These are phyloP conservation scores for Komagataella kurtzmanii DNA, from an alignment of 805 yeast genomes.

Conservation along the genomic window DNA sequence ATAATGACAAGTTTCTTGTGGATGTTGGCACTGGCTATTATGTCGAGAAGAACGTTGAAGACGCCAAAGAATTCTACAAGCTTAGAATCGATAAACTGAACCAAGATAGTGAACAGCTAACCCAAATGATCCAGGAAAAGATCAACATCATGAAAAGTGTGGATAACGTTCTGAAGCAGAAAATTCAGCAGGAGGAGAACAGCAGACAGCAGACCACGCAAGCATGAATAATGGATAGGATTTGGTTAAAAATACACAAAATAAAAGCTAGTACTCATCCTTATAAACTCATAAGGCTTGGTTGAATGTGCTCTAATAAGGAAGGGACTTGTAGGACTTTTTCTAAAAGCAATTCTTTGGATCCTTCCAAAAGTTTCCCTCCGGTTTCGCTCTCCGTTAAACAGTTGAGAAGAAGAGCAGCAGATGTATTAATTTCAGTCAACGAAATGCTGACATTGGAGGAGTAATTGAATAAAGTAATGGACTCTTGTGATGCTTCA, in stretches of 20 bases:
- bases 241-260: slow-evolving; percentile 1
- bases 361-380: slow-evolving; percentile 17
- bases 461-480: slow-evolving; percentile 17
- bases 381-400: slow-evolving; percentile 19
- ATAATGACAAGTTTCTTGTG: slow-evolving; percentile 62
- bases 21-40: slow-evolving; percentile 96
- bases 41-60: slow-evolving; percentile 62
- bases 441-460: slow-evolving; percentile 17
- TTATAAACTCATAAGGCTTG: slow-evolving; percentile 9
- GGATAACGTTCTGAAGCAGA: slow-evolving; percentile 41
- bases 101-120: slow-evolving; percentile 61
- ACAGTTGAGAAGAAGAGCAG: slow-evolving; percentile 21
- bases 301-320: slow-evolving; percentile 10
- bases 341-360: slow-evolving; percentile 17
- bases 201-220: slow-evolving; percentile 2
- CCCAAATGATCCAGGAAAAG: slow-evolving; percentile 65
- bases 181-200: slow-evolving; percentile 32
- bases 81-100: slow-evolving; percentile 60
- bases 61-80: slow-evolving; percentile 60
- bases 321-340: slow-evolving; percentile 20
- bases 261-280: slow-evolving; percentile 6
- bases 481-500: slow-evolving; percentile 15
- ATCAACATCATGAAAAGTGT: slow-evolving; percentile 47
- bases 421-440: slow-evolving; percentile 26
- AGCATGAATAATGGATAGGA: slow-evolving; percentile 4